Conservation (phyloP, 1,284 basidiomycete genomes). For the Pascua sp. region DNA sequence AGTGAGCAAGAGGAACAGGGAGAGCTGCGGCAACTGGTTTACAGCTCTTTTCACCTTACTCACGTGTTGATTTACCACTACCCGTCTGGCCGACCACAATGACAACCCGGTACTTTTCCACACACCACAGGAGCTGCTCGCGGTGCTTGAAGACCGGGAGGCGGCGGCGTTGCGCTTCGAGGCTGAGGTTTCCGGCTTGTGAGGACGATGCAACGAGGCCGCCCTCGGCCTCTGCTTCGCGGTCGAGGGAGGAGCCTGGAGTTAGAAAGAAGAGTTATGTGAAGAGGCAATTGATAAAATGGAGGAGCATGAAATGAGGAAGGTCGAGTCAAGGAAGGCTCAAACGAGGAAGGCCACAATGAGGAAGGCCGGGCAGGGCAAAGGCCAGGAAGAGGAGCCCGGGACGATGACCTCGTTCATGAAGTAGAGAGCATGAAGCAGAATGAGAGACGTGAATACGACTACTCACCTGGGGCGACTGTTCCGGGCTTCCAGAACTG, state of each 20-base stretch:
- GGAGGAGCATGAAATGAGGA: too few relatives aligned
- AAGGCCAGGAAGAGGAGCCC: too few relatives aligned
- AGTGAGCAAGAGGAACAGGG: constrained; percentile 9
- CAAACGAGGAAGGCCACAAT: too few relatives aligned
- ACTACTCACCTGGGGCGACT: constrained; percentile 64
- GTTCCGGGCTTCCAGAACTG: constrained; percentile 65
- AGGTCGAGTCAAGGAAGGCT: too few relatives aligned
- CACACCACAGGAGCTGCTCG: constrained; percentile 73
- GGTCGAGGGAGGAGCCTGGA: constrained; percentile 69
- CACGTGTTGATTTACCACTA: constrained; percentile 95
- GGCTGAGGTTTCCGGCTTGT: constrained; percentile 49
- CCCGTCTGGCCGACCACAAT: constrained; percentile 93
- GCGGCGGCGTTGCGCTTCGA: constrained; percentile 70
- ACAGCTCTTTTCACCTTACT: constrained; percentile 36
- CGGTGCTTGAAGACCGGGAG: constrained; percentile 87
- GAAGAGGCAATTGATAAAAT: not conserved
- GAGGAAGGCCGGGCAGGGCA: too few relatives aligned
- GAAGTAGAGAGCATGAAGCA: too few relatives aligned
- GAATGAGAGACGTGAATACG: not conserved
- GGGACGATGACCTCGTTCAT: too few relatives aligned
- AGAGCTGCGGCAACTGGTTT: not conserved
- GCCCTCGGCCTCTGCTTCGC: constrained; percentile 70
- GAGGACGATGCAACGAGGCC: constrained; percentile 65
- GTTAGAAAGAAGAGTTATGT: not conserved
- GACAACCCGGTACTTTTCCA: constrained; percentile 77